Evolutionary conservation across 805 yeast genomes (phyloP), one percentile per base, ranked within the genome.

Genomic region (Schwanniomyces polymorphus): DNA sequence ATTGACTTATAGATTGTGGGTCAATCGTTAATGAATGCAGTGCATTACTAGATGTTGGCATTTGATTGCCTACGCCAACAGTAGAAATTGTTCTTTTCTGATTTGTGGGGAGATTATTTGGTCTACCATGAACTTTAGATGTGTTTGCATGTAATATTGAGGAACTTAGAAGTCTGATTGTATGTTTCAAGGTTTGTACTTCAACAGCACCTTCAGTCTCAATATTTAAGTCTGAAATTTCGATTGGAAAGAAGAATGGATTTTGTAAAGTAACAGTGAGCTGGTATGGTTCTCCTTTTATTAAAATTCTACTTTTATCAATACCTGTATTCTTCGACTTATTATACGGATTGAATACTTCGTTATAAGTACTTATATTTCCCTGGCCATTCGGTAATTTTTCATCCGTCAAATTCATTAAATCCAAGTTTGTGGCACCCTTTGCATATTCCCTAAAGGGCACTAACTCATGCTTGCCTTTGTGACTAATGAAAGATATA

Each of bases 231-330:
- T 76, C 76, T 16, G 72, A 70, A 5, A 91, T 67, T 33, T 80
- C 84, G 11, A 91, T 68, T 37, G 85, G 89, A 63, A 88, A 89
- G 5, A 80, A 79, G 66, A 82, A 89, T 7, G 97, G 96, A 60
- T 92, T 92, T 58, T 86, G 91, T 7, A 91, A 57, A 3, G 72
- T 67, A 1, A 88, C 67, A 5, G 70, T 60, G 14, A 87, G 69
- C 47, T 82, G 86, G 10, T 80, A 78, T 4, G 78, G 70, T 44
- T 90, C 96, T 43, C 67, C 66, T 27, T 60, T 61, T 18, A 74
- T 64, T 9, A 71, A 49, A 3, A 72, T 49, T 26, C 54, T 52
- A 28, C 83, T 87, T 52, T 79, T 80, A 14, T 84, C 83, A 6
- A 82, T 53, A 4, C 44, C 45, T 1, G 53, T 2, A 9, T n/a